Percentiles rank a stretch among this genome's conserved stretches.
Evolutionary conservation across 2,329 filamentous ascomycete genomes (phyloP).

Genomic region (Trichoderma brevicompactum): DNA sequence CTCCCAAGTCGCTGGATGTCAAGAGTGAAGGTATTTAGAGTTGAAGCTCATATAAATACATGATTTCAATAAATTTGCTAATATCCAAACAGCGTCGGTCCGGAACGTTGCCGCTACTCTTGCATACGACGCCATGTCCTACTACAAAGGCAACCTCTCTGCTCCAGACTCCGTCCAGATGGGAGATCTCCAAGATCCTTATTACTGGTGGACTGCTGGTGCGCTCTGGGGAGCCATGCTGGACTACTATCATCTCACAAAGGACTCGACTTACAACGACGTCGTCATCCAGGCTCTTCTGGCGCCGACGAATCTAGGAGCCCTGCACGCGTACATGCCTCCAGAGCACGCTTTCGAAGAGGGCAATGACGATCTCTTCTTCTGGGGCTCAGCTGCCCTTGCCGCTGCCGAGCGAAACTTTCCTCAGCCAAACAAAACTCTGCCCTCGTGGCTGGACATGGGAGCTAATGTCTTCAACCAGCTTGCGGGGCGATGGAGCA

Average conservation of each 20-base stretch:
- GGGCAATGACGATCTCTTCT: conserved; percentile 76
- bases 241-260: conserved; percentile 70
- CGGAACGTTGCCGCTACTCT: conserved; percentile 63
- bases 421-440: conserved; percentile 59
- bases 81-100: conserved; percentile 58
- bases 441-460: conserved; percentile 69
- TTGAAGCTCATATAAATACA: neutral
- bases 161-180: conserved; percentile 56
- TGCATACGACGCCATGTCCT: conserved; percentile 64
- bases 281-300: conserved; percentile 62
- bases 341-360: conserved; percentile 60
- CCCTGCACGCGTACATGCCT: conserved; percentile 63
- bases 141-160: conserved; percentile 65
- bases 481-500: conserved; percentile 72
- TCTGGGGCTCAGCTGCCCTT: conserved; percentile 72
- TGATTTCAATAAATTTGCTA: neutral
- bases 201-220: conserved; percentile 71
- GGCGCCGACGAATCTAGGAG: conserved; percentile 59
- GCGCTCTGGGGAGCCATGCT: conserved; percentile 70
- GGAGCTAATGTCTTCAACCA: conserved; percentile 73
- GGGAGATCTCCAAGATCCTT: conserved; percentile 66
- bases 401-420: conserved; percentile 71
- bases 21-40: conserved; percentile 38
- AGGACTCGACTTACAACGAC: conserved; percentile 65
- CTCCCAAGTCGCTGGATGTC: conserved; percentile 49